These are phyloP conservation scores for Metschnikowia lunata DNA, from an alignment of 805 yeast species.

Conservation along the genomic window DNA sequence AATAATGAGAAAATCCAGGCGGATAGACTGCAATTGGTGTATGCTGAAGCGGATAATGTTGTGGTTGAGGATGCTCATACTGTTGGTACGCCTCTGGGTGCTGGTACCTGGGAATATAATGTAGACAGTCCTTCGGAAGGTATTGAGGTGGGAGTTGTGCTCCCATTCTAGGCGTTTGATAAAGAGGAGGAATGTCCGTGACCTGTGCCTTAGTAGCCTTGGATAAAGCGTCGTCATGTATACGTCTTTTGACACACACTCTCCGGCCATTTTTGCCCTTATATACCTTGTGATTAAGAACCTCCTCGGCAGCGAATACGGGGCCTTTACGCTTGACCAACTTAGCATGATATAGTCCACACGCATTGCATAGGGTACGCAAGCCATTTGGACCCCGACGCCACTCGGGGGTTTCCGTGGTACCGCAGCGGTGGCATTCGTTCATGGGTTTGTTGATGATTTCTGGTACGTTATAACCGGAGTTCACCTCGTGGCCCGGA, in stretches of 20 bases:
- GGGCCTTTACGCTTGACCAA: slow-evolving; percentile 30
- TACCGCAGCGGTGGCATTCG: slow-evolving; percentile 43
- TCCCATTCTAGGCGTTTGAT: background rate
- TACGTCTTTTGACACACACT: slow-evolving; percentile 28
- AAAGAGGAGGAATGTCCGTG: slow-evolving; percentile 10
- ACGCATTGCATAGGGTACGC: slow-evolving; percentile 42
- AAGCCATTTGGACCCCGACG: slow-evolving; percentile 43
- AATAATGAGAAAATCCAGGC: slow-evolving; percentile 1
- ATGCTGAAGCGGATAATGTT: background rate
- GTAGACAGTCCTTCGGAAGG: background rate
- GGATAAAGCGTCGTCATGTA: background rate
- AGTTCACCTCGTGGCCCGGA: slow-evolving; percentile 1
- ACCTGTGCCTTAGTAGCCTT: slow-evolving; percentile 2
- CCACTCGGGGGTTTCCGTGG: slow-evolving; percentile 46
- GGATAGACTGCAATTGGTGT: slow-evolving; percentile 1
- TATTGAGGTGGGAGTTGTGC: background rate
- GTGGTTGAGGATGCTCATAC: background rate
- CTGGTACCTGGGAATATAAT: slow-evolving; percentile 1
- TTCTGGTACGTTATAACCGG: slow-evolving; percentile 12
- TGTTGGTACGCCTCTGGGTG: background rate
- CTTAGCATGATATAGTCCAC: slow-evolving; percentile 42
- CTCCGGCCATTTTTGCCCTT: slow-evolving; percentile 44
- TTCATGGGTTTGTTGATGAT: slow-evolving; percentile 23
- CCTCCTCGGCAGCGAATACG: slow-evolving; percentile 32
- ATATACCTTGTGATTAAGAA: slow-evolving; percentile 39